These are phyloP conservation scores for Alnus glutinosa DNA, from an alignment of 306 rosid species.

Conservation along the genomic window DNA sequence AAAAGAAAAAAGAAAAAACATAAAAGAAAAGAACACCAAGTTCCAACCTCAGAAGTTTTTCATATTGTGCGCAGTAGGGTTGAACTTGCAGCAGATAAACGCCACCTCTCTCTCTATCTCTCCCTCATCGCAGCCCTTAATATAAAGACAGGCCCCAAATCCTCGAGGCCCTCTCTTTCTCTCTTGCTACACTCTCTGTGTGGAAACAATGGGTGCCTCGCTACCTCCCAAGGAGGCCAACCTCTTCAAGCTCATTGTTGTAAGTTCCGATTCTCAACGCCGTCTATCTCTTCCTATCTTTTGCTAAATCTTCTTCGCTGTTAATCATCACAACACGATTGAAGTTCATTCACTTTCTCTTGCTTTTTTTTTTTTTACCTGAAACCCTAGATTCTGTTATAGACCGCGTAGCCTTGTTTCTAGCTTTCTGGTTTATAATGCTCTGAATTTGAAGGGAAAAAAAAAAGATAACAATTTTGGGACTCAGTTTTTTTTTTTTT, in stretches of 20 bases:
- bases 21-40: background rate
- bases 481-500: background rate
- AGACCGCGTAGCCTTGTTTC: background rate
- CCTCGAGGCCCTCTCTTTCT: constrained; percentile 3
- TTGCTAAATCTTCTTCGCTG: background rate
- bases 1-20: background rate
- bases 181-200: constrained; percentile 5
- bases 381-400: constrained; percentile 55
- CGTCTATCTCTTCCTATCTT: background rate
- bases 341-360: constrained; percentile 26
- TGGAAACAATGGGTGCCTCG: constrained; percentile 83
- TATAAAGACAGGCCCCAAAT: constrained; percentile 20
- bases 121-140: constrained; percentile 13
- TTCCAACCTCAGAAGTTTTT: background rate
- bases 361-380: constrained; percentile 14
- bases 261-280: constrained; percentile 51
- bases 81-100: constrained; percentile 54
- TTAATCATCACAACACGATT: constrained; percentile 26
- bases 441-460: background rate
- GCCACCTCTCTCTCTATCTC: constrained; percentile 43
- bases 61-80: constrained; percentile 56
- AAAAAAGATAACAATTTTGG: constrained; percentile 26
- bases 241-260: constrained; percentile 99
- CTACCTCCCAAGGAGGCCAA: constrained; percentile 91
- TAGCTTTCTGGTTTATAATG: background rate